Base-by-base conservation (phyloP, 1,139 yeast genomes). In the Suhomyces coccinellae region DNA sequence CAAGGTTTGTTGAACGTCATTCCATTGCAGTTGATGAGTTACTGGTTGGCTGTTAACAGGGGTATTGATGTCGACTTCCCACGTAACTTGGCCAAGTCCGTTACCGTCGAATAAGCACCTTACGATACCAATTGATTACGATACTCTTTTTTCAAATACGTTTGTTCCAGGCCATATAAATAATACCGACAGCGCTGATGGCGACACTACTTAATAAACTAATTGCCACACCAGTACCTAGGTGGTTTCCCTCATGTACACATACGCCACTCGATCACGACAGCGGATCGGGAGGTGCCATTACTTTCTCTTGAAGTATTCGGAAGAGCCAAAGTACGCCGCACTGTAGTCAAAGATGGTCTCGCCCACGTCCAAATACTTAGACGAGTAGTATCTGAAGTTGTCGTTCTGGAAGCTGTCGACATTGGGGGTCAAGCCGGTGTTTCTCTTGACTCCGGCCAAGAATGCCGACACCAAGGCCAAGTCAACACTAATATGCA, bases 1-100 rank as follows among this genome's bases (percentile, higher is more conserved):
- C 99, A 95, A 75, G 99, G 99, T 43, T 77, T 95, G 61, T 77
- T 95, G 64, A 95, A 93, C 65, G 95, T 95, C 55, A 82, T 95
- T 59, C 99, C 99, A 47, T 71, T 95, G 63, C 99, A 95, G 72
- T 79, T 95, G 66, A 91, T 91, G 83, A 86, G 97, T 64, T 95
- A 95, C 75, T 91, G 97, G 95, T 79, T 95, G 62, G 98, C 99
- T 42, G 93, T 89, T 47, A 84, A 86, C 71, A 87, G 93, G 66
- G 98, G 98, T 36, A 86, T 88, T 59, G 96, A 95, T 65, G 99
- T 95, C 48, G 99, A 95, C 68, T 93, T 93, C 82, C 99, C 99
- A 57, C 85, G 99, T 73, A 95, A 95, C 74, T 80, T 95, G 73
- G 99, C 99, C 53, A 95, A 95, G 77, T 85, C 96, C 38, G 99